Base-by-base conservation (phyloP, 1,284 basidiomycete genomes). In the Sporisorium iseilematis-ciliati region DNA sequence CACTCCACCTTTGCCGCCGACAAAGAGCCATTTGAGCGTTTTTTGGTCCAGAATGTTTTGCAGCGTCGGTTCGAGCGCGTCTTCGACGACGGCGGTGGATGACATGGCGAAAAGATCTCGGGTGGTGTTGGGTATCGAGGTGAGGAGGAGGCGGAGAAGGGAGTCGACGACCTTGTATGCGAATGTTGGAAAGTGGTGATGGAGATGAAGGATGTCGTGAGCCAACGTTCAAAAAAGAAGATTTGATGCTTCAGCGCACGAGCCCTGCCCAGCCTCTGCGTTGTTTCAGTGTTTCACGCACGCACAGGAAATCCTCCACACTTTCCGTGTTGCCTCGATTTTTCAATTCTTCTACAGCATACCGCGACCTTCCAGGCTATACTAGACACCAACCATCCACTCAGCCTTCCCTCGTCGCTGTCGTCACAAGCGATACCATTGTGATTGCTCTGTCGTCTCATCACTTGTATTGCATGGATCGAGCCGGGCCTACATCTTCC, bases 401-500 rank as follows among this genome's bases (percentile, higher is more conserved):
- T 21, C 10, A 20, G 25, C 10, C 7, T 33, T 8, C 33, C 7
- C 33, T 8, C 33, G 10, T 8, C 11, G 33, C 7, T 11, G 2
- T 33, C 33, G 7, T 25, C 43, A 25, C 43, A n/a, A n/a, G n/a
- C n/a, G n/a, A n/a, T n/a, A n/a, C n/a, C n/a, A n/a, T n/a, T n/a
- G n/a, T n/a, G n/a, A 25, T 25, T 25, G 23, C 14, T 2, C 43
- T 45, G 3, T 46, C 23, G 20, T 12, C 11, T 16, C 14, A 16
- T n/a, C n/a, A n/a, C n/a, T n/a, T n/a, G n/a, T n/a, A n/a, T n/a
- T n/a, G n/a, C n/a, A n/a, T n/a, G n/a, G n/a, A n/a, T n/a, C n/a
- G n/a, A n/a, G n/a, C n/a, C n/a, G n/a, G n/a, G n/a, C n/a, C 45
- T 49, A 87, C 40, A 69, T 73, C 85, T 92, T 93, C 21, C 88